Percentiles rank a stretch among this genome's conserved stretches.
These are phyloP conservation scores for Zygosaccharomyces rouxii DNA, from an alignment of 805 yeast species.

Conservation along the genomic window DNA sequence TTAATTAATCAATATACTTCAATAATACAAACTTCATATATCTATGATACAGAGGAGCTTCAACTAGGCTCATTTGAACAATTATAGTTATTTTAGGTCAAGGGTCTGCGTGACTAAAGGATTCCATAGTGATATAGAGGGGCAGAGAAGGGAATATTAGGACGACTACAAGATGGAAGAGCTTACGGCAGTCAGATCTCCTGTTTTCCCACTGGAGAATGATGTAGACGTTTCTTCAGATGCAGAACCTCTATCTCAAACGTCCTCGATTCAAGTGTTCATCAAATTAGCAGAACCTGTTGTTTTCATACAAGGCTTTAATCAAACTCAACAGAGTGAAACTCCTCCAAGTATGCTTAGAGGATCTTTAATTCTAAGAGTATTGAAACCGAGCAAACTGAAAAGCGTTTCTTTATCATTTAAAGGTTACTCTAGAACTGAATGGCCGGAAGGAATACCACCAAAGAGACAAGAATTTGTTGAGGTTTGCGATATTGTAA, in stretches of 20 bases:
- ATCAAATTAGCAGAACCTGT: constrained; percentile 75
- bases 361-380: constrained; percentile 69
- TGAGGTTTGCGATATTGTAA: constrained; percentile 62
- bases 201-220: constrained; percentile 50
- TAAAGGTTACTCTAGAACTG: constrained; percentile 70
- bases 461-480: constrained; percentile 67
- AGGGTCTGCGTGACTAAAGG: too few relatives aligned
- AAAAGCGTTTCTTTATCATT: constrained; percentile 59
- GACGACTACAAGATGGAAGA: constrained; percentile 10
- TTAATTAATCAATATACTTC: not conserved
- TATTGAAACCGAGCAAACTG: constrained; percentile 67
- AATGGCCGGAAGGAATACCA: constrained; percentile 98
- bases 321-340: constrained; percentile 53
- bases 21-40: not conserved
- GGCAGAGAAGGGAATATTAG: not conserved
- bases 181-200: constrained; percentile 35
- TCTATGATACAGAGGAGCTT: too few relatives aligned
- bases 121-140: not conserved
- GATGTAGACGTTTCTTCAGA: constrained; percentile 41
- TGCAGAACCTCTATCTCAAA: constrained; percentile 51
- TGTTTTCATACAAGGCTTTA: constrained; percentile 79
- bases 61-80: too few relatives aligned
- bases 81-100: too few relatives aligned
- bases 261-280: constrained; percentile 65
- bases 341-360: constrained; percentile 76